These are phyloP conservation scores for Aspergillus carbonarius DNA, from an alignment of 2,329 filamentous ascomycete genomes.

Conservation along the genomic window DNA sequence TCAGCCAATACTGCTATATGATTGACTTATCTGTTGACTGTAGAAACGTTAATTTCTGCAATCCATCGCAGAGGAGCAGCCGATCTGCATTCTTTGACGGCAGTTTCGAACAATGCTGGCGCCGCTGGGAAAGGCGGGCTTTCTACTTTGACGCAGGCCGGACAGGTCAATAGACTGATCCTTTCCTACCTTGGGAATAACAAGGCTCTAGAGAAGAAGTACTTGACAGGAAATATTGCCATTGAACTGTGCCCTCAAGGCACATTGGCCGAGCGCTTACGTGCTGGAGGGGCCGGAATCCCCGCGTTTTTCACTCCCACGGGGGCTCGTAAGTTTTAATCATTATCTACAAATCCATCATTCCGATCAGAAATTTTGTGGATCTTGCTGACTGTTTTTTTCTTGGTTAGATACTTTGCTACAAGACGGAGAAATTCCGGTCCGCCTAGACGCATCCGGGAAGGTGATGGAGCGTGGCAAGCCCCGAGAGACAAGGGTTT, in stretches of 20 bases:
- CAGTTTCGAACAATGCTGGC: constrained; percentile 79
- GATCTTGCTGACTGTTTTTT: neutral
- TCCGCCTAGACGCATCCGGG: constrained; percentile 82
- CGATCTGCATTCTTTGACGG: constrained; percentile 60
- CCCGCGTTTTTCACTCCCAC: constrained; percentile 80
- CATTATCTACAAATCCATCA: neutral
- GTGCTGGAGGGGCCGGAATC: constrained; percentile 72
- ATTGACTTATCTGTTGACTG: constrained; percentile 1
- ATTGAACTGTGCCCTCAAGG: constrained; percentile 77
- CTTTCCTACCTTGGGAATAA: constrained; percentile 76
- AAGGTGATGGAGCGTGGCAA: constrained; percentile 69
- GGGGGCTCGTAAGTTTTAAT: constrained; percentile 58
- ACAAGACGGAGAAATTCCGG: constrained; percentile 50
- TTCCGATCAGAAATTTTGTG: neutral
- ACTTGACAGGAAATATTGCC: constrained; percentile 70
- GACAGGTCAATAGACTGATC: constrained; percentile 70
- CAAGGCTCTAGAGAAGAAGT: constrained; percentile 72
- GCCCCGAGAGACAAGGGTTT: constrained; percentile 69
- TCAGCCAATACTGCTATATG: neutral
- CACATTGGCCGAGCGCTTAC: constrained; percentile 51
- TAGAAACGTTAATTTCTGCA: constrained; percentile 70
- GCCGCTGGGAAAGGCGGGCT: constrained; percentile 67
- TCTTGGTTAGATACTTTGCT: constrained; percentile 35
- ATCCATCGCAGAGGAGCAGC: constrained; percentile 61
- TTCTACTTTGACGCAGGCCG: constrained; percentile 65